phyloP scores from a whole-genome alignment of 2,329 filamentous ascomycete species.

The Gliomastix tumulicola region DNA sequence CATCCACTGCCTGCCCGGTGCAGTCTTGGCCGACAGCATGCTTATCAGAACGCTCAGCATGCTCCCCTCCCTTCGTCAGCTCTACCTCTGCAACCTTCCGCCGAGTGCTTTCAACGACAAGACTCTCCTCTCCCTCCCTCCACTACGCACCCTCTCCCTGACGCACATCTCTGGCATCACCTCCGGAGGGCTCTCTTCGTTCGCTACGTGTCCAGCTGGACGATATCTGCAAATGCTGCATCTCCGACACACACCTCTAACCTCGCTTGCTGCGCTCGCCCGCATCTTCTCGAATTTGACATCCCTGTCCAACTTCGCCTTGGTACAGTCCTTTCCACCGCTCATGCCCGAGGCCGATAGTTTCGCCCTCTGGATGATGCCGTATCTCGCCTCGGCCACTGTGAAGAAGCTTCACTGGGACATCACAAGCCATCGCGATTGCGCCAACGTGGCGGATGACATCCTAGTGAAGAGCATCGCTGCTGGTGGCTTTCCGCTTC shows the following conservation, averaged over 20 bases:
- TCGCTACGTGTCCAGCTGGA: constrained; percentile 42
- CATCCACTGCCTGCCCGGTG: constrained; percentile 51
- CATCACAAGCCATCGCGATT: constrained; percentile 42
- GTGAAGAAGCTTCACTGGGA: constrained; percentile 57
- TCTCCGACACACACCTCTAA: constrained; percentile 48
- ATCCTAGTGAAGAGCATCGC: constrained; percentile 59
- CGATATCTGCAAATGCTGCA: constrained; percentile 40
- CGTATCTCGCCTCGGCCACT: constrained; percentile 51
- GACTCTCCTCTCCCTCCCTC: constrained; percentile 46
- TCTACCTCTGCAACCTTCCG: constrained; percentile 53
- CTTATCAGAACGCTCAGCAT: constrained; percentile 41
- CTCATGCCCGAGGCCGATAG: constrained; percentile 47
- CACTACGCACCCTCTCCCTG: constrained; percentile 47
- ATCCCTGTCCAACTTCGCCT: constrained; percentile 38
- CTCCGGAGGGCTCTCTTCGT: constrained; percentile 46
- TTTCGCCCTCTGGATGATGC: constrained; percentile 53
- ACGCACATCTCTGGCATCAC: constrained; percentile 50
- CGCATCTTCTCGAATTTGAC: constrained; percentile 51
- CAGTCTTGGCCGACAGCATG: constrained; percentile 42
- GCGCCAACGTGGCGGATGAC: constrained; percentile 44
- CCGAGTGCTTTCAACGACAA: constrained; percentile 49
- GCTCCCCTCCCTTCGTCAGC: constrained; percentile 47
- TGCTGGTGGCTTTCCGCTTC: constrained; percentile 53
- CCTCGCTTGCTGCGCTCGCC: constrained; percentile 48
- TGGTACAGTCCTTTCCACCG: constrained; percentile 49